Base-by-base conservation (phyloP, 192 early-diverging fungal species). In the Linnemannia hyalina region DNA sequence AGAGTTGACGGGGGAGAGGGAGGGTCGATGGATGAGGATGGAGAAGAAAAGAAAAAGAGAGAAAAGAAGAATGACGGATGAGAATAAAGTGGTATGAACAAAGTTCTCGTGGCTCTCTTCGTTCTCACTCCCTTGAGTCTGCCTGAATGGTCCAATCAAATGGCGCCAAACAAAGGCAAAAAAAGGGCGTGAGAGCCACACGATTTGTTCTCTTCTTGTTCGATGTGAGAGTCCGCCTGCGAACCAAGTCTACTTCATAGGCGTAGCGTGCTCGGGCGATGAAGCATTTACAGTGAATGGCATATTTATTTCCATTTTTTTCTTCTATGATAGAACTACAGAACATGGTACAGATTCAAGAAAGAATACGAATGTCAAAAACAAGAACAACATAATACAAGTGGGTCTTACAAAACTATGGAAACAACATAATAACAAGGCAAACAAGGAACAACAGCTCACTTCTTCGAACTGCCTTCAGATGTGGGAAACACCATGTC, bases 401-500 rank as follows among this genome's bases (percentile, higher is more conserved):
- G 16, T 18, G 49, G 49, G 44, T 46, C 7, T 13, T 46, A 54
- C 52, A 54, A 54, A 16, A 6, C 6, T 40, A 40, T 40, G 38
- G 3, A 40, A 57, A 26, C n/a, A 57, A 26, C 1, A 57, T 1
- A 26, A 8, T 4, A 23, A 57, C 26, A 57, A 26, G 10, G 55
- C 6, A 6, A 26, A 23, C 44, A 46, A 46, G 9, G 11, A 46
- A 15, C 42, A 15, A 57, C 55, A 57, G 22, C n/a, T 57, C 55
- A 57, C 55, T 57, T 26, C n/a, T 57, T 23, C 7, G n/a, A 52
- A 5, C 16, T 57, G 0, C 10, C 55, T 23, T 57, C 63, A 55
- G 77, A 1, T 13, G 23, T 71, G 8, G 68, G 69, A 23, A 70
- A 75, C 49, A 81, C 36, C 40, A 81, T 40, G 55, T 81, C 80